Conservation (phyloP, 805 yeast species). For the Candida piceae region DNA sequence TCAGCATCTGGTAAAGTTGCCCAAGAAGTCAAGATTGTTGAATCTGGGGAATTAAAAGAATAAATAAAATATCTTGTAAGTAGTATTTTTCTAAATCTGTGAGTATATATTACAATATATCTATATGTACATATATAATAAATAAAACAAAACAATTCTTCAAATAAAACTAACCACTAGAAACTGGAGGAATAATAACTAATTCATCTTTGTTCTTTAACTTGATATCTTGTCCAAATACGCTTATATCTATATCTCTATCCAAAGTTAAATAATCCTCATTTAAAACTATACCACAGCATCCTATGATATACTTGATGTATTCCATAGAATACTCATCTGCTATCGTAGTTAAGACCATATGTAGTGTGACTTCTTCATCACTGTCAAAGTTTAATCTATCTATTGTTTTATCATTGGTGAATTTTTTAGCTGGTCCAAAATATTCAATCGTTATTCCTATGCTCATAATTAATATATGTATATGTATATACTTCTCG, state of each 20-base stretch:
- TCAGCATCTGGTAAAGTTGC: constrained; percentile 43
- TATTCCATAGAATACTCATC: constrained; percentile 16
- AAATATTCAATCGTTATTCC: constrained; percentile 23
- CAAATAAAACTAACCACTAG: constrained; percentile 28
- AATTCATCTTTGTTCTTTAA: constrained; percentile 18
- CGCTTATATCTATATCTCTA: constrained; percentile 4
- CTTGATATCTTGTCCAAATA: constrained; percentile 6
- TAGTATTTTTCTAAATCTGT: too few species aligned
- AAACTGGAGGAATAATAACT: constrained; percentile 29
- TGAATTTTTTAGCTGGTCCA: constrained; percentile 29
- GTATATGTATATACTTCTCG: too few species aligned
- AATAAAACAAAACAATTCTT: too few species aligned
- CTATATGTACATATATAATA: too few species aligned
- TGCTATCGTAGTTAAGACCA: constrained; percentile 3
- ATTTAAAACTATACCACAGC: constrained; percentile 26
- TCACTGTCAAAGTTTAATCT: background rate
- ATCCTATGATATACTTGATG: constrained; percentile 14
- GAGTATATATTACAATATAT: background rate
- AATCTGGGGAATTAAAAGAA: constrained; percentile 49
- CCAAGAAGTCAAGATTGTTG: constrained; percentile 46
- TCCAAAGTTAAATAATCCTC: constrained; percentile 24
- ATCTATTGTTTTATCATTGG: constrained; percentile 15
- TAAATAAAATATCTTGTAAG: background rate
- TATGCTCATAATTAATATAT: too few species aligned
- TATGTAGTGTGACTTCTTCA: constrained; percentile 2